These are phyloP conservation scores for Hylodesmum podocarpum DNA, from an alignment of 306 rosid species.

Conservation along the genomic window DNA sequence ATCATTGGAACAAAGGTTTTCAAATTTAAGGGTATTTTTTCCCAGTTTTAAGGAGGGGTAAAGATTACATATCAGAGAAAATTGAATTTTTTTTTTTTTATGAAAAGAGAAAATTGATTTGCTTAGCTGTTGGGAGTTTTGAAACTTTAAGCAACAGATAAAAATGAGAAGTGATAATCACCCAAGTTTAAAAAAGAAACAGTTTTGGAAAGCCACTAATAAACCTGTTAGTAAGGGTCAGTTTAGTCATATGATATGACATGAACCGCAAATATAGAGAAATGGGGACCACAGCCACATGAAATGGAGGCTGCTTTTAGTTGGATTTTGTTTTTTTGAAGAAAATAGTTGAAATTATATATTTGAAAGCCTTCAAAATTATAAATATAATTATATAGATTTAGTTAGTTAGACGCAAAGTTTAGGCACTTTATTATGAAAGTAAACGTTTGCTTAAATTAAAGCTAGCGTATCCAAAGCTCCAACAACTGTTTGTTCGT, in stretches of 20 bases:
- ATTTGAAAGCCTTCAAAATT: too few species aligned
- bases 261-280: not conserved
- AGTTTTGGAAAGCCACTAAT: not conserved
- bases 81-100: too few species aligned
- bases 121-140: not conserved
- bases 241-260: constrained; percentile 31
- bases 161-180: not conserved
- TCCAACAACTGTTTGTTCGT: not conserved
- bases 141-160: not conserved
- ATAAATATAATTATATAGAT: too few species aligned
- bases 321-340: constrained; percentile 40
- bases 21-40: not conserved
- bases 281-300: constrained; percentile 35
- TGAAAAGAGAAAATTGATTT: not conserved
- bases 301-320: constrained; percentile 31
- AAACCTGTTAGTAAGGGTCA: not conserved
- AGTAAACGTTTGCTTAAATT: constrained; percentile 32
- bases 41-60: not conserved
- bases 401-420: constrained; percentile 18
- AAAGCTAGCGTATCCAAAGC: constrained; percentile 12
- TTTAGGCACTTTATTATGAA: not conserved
- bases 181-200: not conserved
- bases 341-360: too few species aligned
- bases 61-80: not conserved
- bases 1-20: not conserved